These are phyloP conservation scores for Termitomyces sp. DNA, from an alignment of 768 basidiomycete species.

Conservation along the genomic window DNA sequence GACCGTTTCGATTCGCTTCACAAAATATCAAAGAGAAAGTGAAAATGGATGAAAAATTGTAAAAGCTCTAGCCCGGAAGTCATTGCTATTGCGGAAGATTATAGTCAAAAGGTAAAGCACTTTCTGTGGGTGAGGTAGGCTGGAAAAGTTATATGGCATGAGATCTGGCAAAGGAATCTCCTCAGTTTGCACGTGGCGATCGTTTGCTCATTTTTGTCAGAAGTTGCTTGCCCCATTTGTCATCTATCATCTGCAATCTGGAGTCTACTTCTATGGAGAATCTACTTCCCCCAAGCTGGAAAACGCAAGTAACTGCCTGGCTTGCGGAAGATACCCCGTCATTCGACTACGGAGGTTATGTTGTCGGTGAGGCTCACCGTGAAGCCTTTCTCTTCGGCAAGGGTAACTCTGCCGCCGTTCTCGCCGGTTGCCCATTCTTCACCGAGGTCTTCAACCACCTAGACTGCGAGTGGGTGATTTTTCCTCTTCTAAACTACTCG, in stretches of 20 bases:
- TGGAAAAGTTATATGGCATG: too few relatives aligned
- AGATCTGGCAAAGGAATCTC: too few relatives aligned
- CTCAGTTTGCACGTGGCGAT: neutral
- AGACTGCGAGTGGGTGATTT: conserved; percentile 74
- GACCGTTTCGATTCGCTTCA: too few relatives aligned
- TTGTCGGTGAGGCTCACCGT: conserved; percentile 86
- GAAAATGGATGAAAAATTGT: too few relatives aligned
- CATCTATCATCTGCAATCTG: neutral
- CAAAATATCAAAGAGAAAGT: too few relatives aligned
- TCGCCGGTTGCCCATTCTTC: conserved; percentile 95
- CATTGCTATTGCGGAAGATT: too few relatives aligned
- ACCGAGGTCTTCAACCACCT: conserved; percentile 87
- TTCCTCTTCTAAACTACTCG: neutral
- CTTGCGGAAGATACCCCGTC: conserved; percentile 92
- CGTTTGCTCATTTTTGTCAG: too few relatives aligned
- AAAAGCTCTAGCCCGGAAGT: too few relatives aligned
- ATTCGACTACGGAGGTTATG: conserved; percentile 94
- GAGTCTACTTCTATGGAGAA: conserved; percentile 47
- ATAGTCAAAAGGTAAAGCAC: too few relatives aligned
- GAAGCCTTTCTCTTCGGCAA: conserved; percentile 91
- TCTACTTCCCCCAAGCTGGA: conserved; percentile 94
- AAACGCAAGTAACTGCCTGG: conserved; percentile 74
- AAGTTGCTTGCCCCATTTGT: neutral
- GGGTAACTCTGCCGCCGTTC: conserved; percentile 68
- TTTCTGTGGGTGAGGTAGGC: too few relatives aligned